Base-by-base conservation (phyloP, 352 stramenopile genomes). In the Phytopythium boreale region DNA sequence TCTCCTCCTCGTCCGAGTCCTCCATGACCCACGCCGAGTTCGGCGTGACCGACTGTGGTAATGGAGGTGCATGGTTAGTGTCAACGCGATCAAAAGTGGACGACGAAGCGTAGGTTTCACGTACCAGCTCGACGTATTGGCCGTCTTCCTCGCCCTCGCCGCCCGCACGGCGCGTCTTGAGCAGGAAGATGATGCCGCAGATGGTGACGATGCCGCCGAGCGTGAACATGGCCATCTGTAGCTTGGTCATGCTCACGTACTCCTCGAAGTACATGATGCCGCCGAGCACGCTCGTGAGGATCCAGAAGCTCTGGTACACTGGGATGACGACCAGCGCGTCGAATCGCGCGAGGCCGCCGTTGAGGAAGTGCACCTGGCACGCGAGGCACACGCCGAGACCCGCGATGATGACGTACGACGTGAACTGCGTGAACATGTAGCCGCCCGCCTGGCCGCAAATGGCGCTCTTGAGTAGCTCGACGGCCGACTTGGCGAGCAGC, bases 191-290 rank as follows among this genome's bases (percentile, higher is more conserved):
- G 63, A 95, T 95, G 14, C 85, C 85, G 15, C 71, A 65, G 66
- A 94, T 94, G n/a, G 86, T 94, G 43, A 94, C 62, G 31, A 81
- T 67, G 20, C 82, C 83, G 24, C 86, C 86, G 63, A 90, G 62
- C 4, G 86, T 89, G 68, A 94, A 94, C 82, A 94, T 92, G 59
- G 80, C 67, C 77, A 85, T 83, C 57, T 92, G 82, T n/a, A 69
- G 74, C 5, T 71, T 67, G 39, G 86, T 92, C 86, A 94, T 94
- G 70, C 65, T 89, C 50, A 90, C 79, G 67, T 94, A 94, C 71
- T 97, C 91, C 69, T 96, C 84, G 69, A 97, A 97, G 74, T 97
- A 97, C 75, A 97, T 92, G 70, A 97, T 91, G 17, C 90, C 91
- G 22, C 91, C 90, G n/a, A 96, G 72, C 46, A 97, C 87, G 59